Evolutionary conservation across 2,329 filamentous ascomycete species (phyloP), one percentile per base, ranked within the genome.

Genomic region (Thielaviopsis punctulata): DNA sequence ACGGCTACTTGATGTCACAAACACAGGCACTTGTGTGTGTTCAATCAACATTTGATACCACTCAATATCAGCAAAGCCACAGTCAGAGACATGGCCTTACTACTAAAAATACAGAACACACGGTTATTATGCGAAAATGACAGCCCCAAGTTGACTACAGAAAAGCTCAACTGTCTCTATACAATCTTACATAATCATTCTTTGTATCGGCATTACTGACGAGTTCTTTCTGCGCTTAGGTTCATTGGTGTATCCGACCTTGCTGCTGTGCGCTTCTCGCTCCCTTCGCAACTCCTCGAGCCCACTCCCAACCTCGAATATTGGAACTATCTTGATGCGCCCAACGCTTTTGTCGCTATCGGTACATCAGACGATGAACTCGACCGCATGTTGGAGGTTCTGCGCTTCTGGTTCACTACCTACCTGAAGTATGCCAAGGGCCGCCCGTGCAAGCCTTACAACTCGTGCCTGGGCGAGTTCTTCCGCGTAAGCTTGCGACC

Each of bases 401-500:
- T 96, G 60, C 82, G 89, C 55, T 98, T 96, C 68, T 98, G 92
- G 92, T 94, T 96, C 62, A 96, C 92, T 57, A 98, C 98, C 67
- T 92, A 98, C 66, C 66, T 98, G 66, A 98, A 98, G 77, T 98
- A 96, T 62, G 86, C 93, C 65, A 96, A 96, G 71, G 90, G 90
- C 55, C 94, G 89, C 71, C 92, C 92, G 44, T 96, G 90, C 79
- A 98, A 98, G 68, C 92, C 92, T 10, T 98, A 98, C 71, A 98
- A 98, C 68, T 95, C 89, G 47, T 89, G 88, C 33, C 69, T 98
- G 49, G 92, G 92, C 58, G 92, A 98, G 70, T 98, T 98, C 69
- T 98, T 98, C 70, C 78, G 88, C 69, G 86, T 89, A 71, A 62
- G 80, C 70, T 39, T 22, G 49, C 25, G 36, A 19, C 41, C 22